Base-by-base conservation (phyloP, 129 eudicot species). In the Lactuca saligna region DNA sequence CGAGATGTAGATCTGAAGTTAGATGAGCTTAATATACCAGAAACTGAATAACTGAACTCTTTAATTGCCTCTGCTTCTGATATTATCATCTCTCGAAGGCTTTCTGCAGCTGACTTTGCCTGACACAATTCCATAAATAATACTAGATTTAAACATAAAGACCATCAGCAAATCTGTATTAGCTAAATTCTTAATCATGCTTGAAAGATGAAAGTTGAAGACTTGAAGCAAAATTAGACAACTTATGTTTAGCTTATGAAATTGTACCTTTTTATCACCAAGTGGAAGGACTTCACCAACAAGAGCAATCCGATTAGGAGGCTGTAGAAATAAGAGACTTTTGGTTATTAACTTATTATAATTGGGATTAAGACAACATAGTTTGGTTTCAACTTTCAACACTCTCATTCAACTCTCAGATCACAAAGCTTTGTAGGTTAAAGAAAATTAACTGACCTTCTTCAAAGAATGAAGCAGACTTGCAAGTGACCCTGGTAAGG, bases 281-380 rank as follows among this genome's bases (percentile, higher is more conserved):
- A 89, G 87, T 11, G 75, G 86, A 57, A 79, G 80, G 77, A 85
- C 65, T 37, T 84, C 96, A 32, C 98, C 98, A 39, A 76, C 68
- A 69, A 92, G 79, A 81, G 96, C 98, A 82, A 92, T 77, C 70
- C 95, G 91, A 68, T 84, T 75, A 34, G 96, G 98, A 74, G 85
- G 75, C 98, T 92, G 95, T 77, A 81, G 53, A 15, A 65, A 38
- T 42, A 41, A 55, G 41, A 29, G 17, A 69, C 7, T 32, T n/a
- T 54, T 53, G 64, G 70, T 76, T 17, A 69, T n/a, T n/a, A n/a
- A n/a, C n/a, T n/a, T n/a, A n/a, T 29, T 14, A 76, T 42, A 17
- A 38, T 7, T n/a, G 3, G 3, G 6, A 75, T 65, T 44, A 41
- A 57, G 61, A 57, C 48, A 14, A 66, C 10, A 57, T 53, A 66